These are phyloP conservation scores for Fusarium sororula DNA, from an alignment of 2,329 filamentous ascomycete species.

Conservation along the genomic window DNA sequence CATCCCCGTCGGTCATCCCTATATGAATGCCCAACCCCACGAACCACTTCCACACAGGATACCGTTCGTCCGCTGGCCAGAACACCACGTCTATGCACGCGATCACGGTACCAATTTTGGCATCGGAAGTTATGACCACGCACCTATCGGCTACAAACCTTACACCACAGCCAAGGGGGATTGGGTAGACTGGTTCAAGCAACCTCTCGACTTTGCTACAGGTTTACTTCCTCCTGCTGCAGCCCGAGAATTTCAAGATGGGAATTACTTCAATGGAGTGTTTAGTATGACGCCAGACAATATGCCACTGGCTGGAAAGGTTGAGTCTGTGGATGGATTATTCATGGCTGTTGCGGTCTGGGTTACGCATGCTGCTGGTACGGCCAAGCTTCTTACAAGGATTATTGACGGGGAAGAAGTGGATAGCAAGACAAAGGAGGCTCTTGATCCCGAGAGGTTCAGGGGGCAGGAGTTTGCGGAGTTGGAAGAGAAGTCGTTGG, in stretches of 20 bases:
- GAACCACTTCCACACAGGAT: background rate
- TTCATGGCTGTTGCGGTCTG: slow-evolving; percentile 35
- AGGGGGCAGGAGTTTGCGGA: slow-evolving; percentile 2
- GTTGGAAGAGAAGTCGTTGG: slow-evolving; percentile 30
- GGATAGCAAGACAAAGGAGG: background rate
- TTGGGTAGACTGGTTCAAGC: slow-evolving; percentile 28
- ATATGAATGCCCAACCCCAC: slow-evolving; percentile 18
- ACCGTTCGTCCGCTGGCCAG: slow-evolving; percentile 36
- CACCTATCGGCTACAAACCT: slow-evolving; percentile 15
- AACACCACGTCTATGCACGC: slow-evolving; percentile 36
- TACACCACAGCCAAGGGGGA: slow-evolving; percentile 21
- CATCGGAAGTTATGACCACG: slow-evolving; percentile 36
- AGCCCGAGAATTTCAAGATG: slow-evolving; percentile 7
- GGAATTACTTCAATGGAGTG: slow-evolving; percentile 33
- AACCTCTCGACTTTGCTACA: slow-evolving; percentile 16
- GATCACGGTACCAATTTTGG: slow-evolving; percentile 35
- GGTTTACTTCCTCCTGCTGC: slow-evolving; percentile 18
- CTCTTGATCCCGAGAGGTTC: slow-evolving; percentile 34
- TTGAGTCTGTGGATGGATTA: slow-evolving; percentile 2
- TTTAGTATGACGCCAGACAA: slow-evolving; percentile 43
- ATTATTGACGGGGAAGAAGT: slow-evolving; percentile 21
- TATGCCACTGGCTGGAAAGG: slow-evolving; percentile 33
- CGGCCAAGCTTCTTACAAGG: slow-evolving; percentile 23
- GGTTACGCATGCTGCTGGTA: slow-evolving; percentile 36
- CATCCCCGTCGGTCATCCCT: slow-evolving; percentile 37